Evolutionary conservation across 768 basidiomycete species (phyloP).

Genomic region (Hericium erinaceus): DNA sequence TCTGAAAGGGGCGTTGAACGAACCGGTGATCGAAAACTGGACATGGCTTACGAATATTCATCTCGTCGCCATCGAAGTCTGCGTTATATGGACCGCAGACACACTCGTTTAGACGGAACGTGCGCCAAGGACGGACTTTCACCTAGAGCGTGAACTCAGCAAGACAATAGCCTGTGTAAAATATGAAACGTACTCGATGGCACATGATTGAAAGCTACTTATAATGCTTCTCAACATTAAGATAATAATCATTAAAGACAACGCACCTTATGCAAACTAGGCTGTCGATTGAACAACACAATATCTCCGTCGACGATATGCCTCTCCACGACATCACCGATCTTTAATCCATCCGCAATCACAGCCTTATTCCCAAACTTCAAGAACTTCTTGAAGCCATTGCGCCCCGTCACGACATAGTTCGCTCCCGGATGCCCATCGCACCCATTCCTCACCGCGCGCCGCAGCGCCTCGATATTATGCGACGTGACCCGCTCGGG

Average conservation of each 20-base stretch:
- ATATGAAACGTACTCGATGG: slow-evolving; percentile 58
- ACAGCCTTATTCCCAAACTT: slow-evolving; percentile 76
- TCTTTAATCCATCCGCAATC: slow-evolving; percentile 70
- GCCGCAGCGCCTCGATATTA: slow-evolving; percentile 70
- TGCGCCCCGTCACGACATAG: slow-evolving; percentile 76
- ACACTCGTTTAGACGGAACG: slow-evolving; percentile 97
- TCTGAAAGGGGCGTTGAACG: slow-evolving; percentile 38
- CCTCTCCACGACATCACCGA: slow-evolving; percentile 91
- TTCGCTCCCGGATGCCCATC: slow-evolving; percentile 95
- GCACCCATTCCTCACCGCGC: slow-evolving; percentile 79
- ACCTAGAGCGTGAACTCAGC: slow-evolving; percentile 30
- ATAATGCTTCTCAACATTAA: background rate
- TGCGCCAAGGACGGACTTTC: slow-evolving; percentile 94
- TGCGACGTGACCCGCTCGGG: slow-evolving; percentile 91
- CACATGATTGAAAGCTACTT: slow-evolving; percentile 99
- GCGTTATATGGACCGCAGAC: slow-evolving; percentile 99
- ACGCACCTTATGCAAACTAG: slow-evolving; percentile 87
- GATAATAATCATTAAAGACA: slow-evolving; percentile 1
- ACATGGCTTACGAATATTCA: slow-evolving; percentile 83
- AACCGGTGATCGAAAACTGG: background rate
- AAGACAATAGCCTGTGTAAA: background rate
- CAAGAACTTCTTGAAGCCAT: slow-evolving; percentile 77
- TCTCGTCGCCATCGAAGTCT: slow-evolving; percentile 99
- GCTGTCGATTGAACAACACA: slow-evolving; percentile 96
- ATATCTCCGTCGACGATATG: slow-evolving; percentile 95